Base-by-base conservation (phyloP, 805 yeast species). In the Komagataella phaffii region DNA sequence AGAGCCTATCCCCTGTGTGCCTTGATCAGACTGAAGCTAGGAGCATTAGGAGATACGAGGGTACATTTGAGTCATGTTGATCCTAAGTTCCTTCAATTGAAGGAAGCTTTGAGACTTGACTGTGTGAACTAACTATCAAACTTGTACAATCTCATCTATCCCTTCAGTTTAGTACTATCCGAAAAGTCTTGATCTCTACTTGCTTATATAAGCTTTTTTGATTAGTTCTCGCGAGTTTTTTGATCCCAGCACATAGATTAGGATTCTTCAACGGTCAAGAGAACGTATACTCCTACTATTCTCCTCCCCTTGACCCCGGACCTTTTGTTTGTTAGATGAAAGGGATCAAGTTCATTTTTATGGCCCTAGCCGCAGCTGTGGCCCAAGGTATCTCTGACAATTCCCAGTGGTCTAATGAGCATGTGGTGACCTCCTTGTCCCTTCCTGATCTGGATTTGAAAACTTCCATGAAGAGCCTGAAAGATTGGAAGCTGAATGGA, bases 401-500 rank as follows among this genome's bases (percentile, higher is more conserved):
- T 5, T 4, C 14, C 40, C 12, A 30, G 14, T 30, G 40, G 40
- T 10, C 14, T 30, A 30, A 14, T 30, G 40, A 30, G 14, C 40
- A 30, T 30, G 17, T 47, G 3, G 21, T 47, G 18, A 23, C 17
- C 17, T n/a, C 49, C 7, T 21, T 48, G 23, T 40, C 50, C 24
- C 46, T 48, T 18, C 46, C 50, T 17, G 50, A 48, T 24, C 40
- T 30, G n/a, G 40, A 30, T 30, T 43, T 47, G 44, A 47, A 8
- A 24, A 17, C 23, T 47, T 17, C 21, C 21, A n/a, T n/a, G 21
- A 21, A 18, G 36, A 24, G 8, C 10, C 36, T 46, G 24, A 18
- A 45, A 45, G 46, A 19, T 45, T 45, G 19, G 46, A 59, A 59
- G 6, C 55, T 66, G 7, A 54, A 54, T 24, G 80, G 71, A 2